Conservation (phyloP, 306 rosid species). For the Rubus idaeus region DNA sequence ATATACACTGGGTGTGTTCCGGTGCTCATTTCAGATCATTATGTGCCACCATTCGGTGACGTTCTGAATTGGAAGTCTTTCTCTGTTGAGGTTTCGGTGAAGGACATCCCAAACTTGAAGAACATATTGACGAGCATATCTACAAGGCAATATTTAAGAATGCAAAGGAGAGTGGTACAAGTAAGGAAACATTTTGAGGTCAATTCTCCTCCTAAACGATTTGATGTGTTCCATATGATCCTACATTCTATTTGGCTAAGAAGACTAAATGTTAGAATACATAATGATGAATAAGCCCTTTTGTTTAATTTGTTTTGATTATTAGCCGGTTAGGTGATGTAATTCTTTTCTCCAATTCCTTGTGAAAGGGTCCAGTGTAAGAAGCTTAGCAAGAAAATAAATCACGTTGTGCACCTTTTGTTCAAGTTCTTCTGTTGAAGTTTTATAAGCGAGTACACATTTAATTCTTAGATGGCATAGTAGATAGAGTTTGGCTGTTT, state of each 20-base stretch:
- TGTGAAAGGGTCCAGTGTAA: neutral
- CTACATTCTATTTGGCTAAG: conserved; percentile 93
- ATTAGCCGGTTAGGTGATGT: neutral
- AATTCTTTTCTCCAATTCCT: conserved; percentile 2
- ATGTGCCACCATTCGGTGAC: conserved; percentile 78
- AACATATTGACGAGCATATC: conserved; percentile 50
- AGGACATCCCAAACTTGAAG: conserved; percentile 76
- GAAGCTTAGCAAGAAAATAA: neutral
- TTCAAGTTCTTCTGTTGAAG: no score
- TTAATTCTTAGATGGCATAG: no score
- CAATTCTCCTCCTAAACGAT: conserved; percentile 66
- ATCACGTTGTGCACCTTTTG: neutral
- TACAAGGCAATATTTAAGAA: conserved; percentile 53
- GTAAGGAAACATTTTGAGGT: conserved; percentile 77
- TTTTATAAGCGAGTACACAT: no score
- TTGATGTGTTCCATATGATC: conserved; percentile 87
- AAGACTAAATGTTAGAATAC: conserved; percentile 62
- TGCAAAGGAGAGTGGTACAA: conserved; percentile 67
- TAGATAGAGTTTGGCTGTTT: no score
- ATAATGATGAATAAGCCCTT: conserved; percentile 29
- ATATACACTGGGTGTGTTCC: conserved; percentile 91
- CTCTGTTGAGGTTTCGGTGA: conserved; percentile 60
- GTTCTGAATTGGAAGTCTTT: conserved; percentile 79
- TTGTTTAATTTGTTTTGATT: neutral
- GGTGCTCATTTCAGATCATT: conserved; percentile 76